Evolutionary conservation across 257 asterid genomes (phyloP), one percentile per base, ranked within the genome.

Genomic region (Nicotiana tomentosiformis): DNA sequence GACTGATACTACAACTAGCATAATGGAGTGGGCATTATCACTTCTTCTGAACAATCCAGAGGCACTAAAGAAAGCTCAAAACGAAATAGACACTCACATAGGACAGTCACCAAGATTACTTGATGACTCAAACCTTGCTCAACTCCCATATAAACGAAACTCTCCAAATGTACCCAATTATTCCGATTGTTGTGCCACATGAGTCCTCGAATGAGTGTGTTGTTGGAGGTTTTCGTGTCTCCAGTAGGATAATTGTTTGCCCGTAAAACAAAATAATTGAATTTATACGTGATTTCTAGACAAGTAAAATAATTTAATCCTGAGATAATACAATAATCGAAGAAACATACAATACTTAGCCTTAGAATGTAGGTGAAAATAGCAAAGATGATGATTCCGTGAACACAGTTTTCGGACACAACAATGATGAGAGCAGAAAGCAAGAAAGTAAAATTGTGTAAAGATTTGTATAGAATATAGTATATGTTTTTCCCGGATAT

Each of bases 1-100:
- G 18, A 87, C 93, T 0, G 96, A 91, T 84, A 89, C 93, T 10
- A 60, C 97, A 79, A 88, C 86, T 3, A 66, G 88, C 6, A 88
- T 94, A 32, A 86, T 90, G 91, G 98, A 93, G 65, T 93, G 97
- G 95, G 88, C 92, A 16, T 66, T 89, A 77, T 89, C 98, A 2
- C 86, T 88, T 61, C 70, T 92, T 10, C 90, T 93, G 9, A 89
- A 92, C 91, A 84, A 90, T 84, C 94, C 92, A 2, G 78, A 87
- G 17, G 49, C 85, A 0, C 85, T 93, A 33, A 78, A 69, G 12
- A 89, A 86, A 82, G 93, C 93, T 39, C 90, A 85, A 57, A 23
- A 62, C 0, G 98, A 93, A 88, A 90, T 92, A 5, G 93, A 89
- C 87, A 32, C 11, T 20, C 29, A 10, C 9, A 30, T 83, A 2